phyloP scores from a whole-genome alignment of 2,329 filamentous ascomycete species.

The Fusarium staphyleae region DNA sequence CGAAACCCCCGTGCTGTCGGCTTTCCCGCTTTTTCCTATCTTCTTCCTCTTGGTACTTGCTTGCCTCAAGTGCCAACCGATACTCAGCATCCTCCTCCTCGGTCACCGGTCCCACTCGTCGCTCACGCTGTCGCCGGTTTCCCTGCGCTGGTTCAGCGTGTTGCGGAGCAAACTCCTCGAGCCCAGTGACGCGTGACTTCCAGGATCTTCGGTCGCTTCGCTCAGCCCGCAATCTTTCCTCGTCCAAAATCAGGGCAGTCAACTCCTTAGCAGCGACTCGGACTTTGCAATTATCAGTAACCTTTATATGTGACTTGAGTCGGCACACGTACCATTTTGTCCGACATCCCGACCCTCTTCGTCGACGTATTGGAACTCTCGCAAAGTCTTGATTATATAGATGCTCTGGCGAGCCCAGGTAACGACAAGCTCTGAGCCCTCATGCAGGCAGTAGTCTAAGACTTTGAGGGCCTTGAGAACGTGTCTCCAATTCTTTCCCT shows the following conservation, averaged over 20 bases:
- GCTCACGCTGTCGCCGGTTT: conserved; percentile 53
- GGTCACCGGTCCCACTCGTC: conserved; percentile 58
- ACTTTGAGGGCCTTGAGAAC: conserved; percentile 98
- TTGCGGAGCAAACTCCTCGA: conserved; percentile 76
- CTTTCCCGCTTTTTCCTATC: conserved; percentile 77
- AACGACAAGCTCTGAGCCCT: conserved; percentile 94
- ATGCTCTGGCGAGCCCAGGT: conserved; percentile 98
- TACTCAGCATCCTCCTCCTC: conserved; percentile 93
- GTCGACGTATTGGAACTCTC: conserved; percentile 96
- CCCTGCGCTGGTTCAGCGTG: conserved; percentile 46
- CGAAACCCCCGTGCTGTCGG: conserved; percentile 58
- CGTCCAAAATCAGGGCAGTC: conserved; percentile 88
- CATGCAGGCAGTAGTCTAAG: conserved; percentile 95
- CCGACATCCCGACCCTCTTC: conserved; percentile 96
- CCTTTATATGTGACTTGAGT: background rate
- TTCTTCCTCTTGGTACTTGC: conserved; percentile 93
- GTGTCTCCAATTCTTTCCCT: conserved; percentile 99
- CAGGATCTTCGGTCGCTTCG: conserved; percentile 90
- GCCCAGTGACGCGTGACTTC: conserved; percentile 94
- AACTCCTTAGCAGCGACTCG: conserved; percentile 96
- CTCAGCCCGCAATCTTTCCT: conserved; percentile 89
- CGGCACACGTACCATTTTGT: conserved; percentile 78
- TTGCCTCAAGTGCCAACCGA: conserved; percentile 88
- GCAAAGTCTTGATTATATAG: conserved; percentile 97
- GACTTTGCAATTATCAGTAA: conserved; percentile 61